Percentiles rank a stretch among this genome's conserved stretches.
phyloP scores from a whole-genome alignment of 2,329 filamentous ascomycete species.

The Botrytis porri region DNA sequence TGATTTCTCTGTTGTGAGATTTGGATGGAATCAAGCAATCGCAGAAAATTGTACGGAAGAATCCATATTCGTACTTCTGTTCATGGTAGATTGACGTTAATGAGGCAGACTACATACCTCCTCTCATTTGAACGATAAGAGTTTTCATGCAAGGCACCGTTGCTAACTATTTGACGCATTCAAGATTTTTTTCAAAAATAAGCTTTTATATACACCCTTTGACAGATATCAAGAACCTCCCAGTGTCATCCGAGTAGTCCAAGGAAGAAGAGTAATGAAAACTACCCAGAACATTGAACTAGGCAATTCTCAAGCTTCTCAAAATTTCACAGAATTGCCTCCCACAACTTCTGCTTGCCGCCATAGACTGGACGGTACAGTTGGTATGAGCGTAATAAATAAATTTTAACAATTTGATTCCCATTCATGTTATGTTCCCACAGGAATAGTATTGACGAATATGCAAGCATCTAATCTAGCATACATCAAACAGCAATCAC shows the following conservation, averaged over 20 bases:
- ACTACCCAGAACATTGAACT: neutral
- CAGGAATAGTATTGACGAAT: too few species aligned
- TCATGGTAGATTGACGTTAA: accelerated
- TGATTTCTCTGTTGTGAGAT: accelerated
- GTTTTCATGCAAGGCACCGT: neutral
- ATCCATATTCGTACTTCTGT: neutral
- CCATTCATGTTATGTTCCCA: too few species aligned
- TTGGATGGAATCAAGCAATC: neutral
- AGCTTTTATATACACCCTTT: neutral
- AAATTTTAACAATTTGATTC: too few species aligned
- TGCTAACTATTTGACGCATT: neutral
- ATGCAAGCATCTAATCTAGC: too few species aligned
- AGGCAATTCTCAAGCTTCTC: neutral
- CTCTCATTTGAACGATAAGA: accelerated
- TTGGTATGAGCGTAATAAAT: too few species aligned
- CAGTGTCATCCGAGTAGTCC: accelerated
- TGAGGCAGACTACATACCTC: neutral
- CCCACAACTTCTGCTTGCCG: neutral
- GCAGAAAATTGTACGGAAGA: neutral
- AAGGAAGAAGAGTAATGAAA: neutral
- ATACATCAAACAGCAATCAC: neutral
- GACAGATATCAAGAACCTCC: neutral
- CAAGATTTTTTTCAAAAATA: neutral
- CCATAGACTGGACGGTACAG: too few species aligned
- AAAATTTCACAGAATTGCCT: neutral